Conservation (phyloP, 441 rosid genomes). For the Brassica balearica region DNA sequence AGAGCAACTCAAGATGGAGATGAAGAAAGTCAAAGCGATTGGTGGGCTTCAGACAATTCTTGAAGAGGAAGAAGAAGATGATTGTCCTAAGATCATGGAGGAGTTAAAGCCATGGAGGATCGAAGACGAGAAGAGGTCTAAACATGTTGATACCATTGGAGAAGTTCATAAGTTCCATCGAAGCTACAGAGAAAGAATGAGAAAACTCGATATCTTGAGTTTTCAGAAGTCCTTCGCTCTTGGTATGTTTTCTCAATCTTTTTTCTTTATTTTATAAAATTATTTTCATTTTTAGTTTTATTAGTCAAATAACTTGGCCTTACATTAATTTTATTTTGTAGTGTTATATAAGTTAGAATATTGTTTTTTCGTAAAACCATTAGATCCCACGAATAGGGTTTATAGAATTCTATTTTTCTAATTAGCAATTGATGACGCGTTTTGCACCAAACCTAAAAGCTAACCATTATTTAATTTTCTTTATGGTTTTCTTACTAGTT, state of each 20-base stretch:
- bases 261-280: not conserved
- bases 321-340: not conserved
- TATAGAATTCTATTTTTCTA: constrained; percentile 17
- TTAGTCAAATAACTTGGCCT: constrained; percentile 15
- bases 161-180: constrained; percentile 88
- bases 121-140: constrained; percentile 63
- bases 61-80: constrained; percentile 57
- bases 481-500: constrained; percentile 17
- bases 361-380: not conserved
- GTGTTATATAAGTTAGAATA: constrained; percentile 41
- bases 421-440: constrained; percentile 23
- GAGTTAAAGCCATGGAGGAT: constrained; percentile 94
- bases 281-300: not conserved
- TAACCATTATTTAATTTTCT: constrained; percentile 28
- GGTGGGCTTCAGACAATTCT: constrained; percentile 86
- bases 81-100: constrained; percentile 72
- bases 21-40: constrained; percentile 82
- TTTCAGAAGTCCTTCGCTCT: constrained; percentile 91
- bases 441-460: constrained; percentile 41
- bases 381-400: constrained; percentile 52
- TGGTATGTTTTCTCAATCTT: constrained; percentile 55
- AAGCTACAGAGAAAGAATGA: constrained; percentile 87
- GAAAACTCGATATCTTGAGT: constrained; percentile 86
- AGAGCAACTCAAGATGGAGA: constrained; percentile 89
- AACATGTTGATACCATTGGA: constrained; percentile 63